Evolutionary conservation across 2,329 filamentous ascomycete species (phyloP).

Genomic region (Fusarium stilboides): DNA sequence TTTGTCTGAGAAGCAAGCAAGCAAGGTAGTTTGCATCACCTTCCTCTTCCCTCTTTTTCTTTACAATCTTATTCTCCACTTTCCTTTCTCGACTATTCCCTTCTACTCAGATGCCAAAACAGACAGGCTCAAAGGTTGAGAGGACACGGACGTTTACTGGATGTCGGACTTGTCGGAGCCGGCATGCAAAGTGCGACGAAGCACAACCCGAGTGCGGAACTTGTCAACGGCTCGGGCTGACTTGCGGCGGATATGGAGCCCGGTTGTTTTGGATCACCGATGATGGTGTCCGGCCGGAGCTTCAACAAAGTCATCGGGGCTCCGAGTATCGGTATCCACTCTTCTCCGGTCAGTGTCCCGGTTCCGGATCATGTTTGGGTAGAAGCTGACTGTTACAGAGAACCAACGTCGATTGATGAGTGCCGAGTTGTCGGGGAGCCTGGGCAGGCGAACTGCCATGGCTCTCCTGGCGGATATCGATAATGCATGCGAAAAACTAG

Average conservation of each 20-base stretch:
- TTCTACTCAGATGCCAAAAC: slow-evolving; percentile 35
- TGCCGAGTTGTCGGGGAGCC: slow-evolving; percentile 52
- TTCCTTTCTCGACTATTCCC: slow-evolving; percentile 33
- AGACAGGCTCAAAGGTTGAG: slow-evolving; percentile 34
- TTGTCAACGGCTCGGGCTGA: slow-evolving; percentile 54
- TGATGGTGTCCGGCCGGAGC: slow-evolving; percentile 37
- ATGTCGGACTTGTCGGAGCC: slow-evolving; percentile 54
- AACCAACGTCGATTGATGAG: slow-evolving; percentile 44
- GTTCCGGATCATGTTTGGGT: neutral
- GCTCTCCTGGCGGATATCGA: slow-evolving; percentile 48
- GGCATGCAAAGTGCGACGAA: slow-evolving; percentile 64
- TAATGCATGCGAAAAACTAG: slow-evolving; percentile 40
- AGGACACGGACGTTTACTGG: slow-evolving; percentile 54
- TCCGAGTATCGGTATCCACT: slow-evolving; percentile 59
- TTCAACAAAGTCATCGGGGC: slow-evolving; percentile 46
- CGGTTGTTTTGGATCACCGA: slow-evolving; percentile 53
- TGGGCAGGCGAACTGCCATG: slow-evolving; percentile 46
- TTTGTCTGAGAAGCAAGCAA: slow-evolving; percentile 5
- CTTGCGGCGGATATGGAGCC: slow-evolving; percentile 59
- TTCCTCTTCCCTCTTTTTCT: neutral
- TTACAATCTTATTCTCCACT: slow-evolving; percentile 27
- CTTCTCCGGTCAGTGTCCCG: slow-evolving; percentile 54
- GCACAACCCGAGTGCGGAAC: slow-evolving; percentile 57
- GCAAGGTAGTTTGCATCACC: slow-evolving; percentile 2
- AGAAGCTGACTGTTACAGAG: slow-evolving; percentile 30